Percentiles rank a stretch among this genome's conserved stretches.
These are phyloP conservation scores for Raphanus sativus DNA, from an alignment of 345 rosid genomes.

Conservation along the genomic window DNA sequence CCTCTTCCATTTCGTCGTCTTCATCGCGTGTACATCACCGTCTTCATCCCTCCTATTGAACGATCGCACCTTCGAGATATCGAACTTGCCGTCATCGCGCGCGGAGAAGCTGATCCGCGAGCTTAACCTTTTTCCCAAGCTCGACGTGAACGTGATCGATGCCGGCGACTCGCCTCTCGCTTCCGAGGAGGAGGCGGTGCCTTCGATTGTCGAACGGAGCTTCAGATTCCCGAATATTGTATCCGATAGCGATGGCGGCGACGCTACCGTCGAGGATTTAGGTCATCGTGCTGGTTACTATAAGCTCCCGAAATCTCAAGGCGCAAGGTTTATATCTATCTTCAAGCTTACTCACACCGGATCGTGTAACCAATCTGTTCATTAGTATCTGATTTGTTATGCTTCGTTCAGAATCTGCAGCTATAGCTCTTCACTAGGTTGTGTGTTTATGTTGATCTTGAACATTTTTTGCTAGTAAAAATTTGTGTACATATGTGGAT, in stretches of 20 bases:
- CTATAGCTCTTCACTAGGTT: slow-evolving; percentile 3
- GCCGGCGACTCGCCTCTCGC: slow-evolving; percentile 23
- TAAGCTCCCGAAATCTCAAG: slow-evolving; percentile 69
- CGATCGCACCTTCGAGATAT: slow-evolving; percentile 42
- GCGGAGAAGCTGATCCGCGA: slow-evolving; percentile 79
- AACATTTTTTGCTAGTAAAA: not conserved
- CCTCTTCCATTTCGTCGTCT: slow-evolving; percentile 29
- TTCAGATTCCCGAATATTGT: slow-evolving; percentile 63
- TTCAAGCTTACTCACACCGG: no score
- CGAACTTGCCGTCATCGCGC: slow-evolving; percentile 62
- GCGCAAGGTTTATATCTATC: slow-evolving; percentile 57
- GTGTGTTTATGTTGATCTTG: not conserved
- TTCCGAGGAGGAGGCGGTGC: slow-evolving; percentile 2
- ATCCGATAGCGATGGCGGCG: slow-evolving; percentile 11
- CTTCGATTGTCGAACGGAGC: slow-evolving; percentile 63
- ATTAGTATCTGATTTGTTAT: slow-evolving; percentile 1
- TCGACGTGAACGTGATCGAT: slow-evolving; percentile 58
- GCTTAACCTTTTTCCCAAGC: slow-evolving; percentile 80
- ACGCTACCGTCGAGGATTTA: slow-evolving; percentile 57
- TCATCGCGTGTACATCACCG: slow-evolving; percentile 20
- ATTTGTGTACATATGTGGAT: not conserved
- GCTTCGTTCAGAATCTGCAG: not conserved
- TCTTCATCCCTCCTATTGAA: slow-evolving; percentile 37
- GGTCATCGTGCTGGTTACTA: slow-evolving; percentile 98
- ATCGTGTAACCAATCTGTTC: no score